Conservation (phyloP, 306 rosid species). For the Cercis canadensis region DNA sequence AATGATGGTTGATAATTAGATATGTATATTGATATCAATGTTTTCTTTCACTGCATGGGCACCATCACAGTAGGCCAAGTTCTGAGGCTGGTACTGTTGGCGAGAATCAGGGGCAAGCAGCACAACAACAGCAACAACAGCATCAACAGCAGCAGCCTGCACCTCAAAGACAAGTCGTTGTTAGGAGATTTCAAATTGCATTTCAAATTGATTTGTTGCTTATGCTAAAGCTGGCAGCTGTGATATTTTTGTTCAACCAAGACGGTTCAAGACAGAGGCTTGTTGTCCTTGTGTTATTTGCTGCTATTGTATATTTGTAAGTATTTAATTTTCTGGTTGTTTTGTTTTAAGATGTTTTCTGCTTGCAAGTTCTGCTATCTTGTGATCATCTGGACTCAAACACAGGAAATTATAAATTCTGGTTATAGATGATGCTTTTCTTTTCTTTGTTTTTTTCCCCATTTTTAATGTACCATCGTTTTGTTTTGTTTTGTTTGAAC, state of each 20-base stretch:
- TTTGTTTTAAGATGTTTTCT: not conserved
- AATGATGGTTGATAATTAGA: slow-evolving; percentile 7
- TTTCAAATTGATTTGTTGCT: slow-evolving; percentile 91
- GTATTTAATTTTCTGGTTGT: slow-evolving; percentile 33
- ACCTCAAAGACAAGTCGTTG: slow-evolving; percentile 84
- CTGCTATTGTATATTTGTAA: slow-evolving; percentile 87
- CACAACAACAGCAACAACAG: slow-evolving; percentile 69
- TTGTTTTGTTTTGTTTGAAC: not conserved
- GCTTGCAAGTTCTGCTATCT: slow-evolving; percentile 18
- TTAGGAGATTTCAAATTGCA: slow-evolving; percentile 88
- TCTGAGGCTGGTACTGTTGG: slow-evolving; percentile 58
- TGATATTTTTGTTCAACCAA: slow-evolving; percentile 91
- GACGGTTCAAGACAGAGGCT: slow-evolving; percentile 98
- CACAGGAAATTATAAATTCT: not conserved
- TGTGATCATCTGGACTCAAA: slow-evolving; percentile 14
- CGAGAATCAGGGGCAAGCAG: slow-evolving; percentile 79
- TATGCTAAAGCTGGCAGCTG: slow-evolving; percentile 92
- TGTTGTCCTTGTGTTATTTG: slow-evolving; percentile 75
- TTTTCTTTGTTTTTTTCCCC: not conserved
- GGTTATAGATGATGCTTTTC: slow-evolving; percentile 2
- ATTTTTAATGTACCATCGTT: slow-evolving; percentile 4
- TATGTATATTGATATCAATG: slow-evolving; percentile 20
- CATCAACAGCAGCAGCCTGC: slow-evolving; percentile 79
- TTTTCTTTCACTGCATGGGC: slow-evolving; percentile 35
- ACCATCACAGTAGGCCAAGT: slow-evolving; percentile 56